Conservation (phyloP, 345 rosid genomes). For the Kandelia obovata region DNA sequence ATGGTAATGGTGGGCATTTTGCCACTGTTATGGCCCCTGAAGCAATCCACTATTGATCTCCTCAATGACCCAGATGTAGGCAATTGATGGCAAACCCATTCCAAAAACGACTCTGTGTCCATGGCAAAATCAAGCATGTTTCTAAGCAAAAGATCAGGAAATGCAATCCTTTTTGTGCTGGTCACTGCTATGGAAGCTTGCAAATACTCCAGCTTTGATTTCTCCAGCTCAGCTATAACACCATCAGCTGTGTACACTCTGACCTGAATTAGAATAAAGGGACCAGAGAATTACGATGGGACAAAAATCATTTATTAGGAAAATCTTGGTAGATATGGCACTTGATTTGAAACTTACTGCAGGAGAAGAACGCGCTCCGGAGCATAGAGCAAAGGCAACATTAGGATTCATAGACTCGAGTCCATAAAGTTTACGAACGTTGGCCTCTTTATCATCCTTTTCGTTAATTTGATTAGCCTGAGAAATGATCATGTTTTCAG, state of each 20-base stretch:
- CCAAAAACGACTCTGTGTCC: constrained; percentile 46
- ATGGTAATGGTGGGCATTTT: constrained; percentile 35
- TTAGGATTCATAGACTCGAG: constrained; percentile 62
- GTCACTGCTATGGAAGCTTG: constrained; percentile 80
- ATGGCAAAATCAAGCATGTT: constrained; percentile 48
- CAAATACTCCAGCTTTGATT: constrained; percentile 78
- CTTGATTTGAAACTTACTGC: constrained; percentile 49
- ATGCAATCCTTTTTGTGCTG: constrained; percentile 53
- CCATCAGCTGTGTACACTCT: constrained; percentile 80
- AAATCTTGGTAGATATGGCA: not conserved
- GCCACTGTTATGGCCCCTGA: constrained; percentile 43
- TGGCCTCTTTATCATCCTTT: constrained; percentile 54
- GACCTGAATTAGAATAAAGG: constrained; percentile 45
- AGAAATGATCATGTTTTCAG: too few relatives aligned
- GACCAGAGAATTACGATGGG: not conserved
- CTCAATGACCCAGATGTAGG: constrained; percentile 74
- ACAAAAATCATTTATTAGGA: not conserved
- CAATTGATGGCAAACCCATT: constrained; percentile 81
- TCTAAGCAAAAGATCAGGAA: constrained; percentile 61
- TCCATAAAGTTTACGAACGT: constrained; percentile 63
- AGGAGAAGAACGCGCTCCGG: constrained; percentile 90
- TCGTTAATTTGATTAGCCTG: constrained; percentile 36
- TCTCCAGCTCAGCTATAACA: constrained; percentile 63
- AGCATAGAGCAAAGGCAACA: constrained; percentile 75
- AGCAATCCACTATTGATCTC: constrained; percentile 79